phyloP scores from a whole-genome alignment of 23 red algal species.

The Pyropia yezoensis region DNA sequence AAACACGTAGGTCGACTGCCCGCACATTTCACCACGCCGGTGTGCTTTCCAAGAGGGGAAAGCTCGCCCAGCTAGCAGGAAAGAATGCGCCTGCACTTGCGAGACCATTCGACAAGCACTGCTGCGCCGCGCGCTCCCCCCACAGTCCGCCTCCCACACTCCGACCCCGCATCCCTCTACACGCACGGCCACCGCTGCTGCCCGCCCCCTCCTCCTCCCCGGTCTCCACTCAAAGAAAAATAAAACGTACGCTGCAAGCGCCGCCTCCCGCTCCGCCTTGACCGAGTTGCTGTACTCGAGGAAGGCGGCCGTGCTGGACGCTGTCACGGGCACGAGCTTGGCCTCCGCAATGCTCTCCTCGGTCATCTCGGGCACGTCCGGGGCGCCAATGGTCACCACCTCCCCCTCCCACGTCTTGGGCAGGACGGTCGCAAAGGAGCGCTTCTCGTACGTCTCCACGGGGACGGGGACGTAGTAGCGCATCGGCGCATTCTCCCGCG shows the following conservation, averaged over 20 bases:
- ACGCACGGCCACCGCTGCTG: too few species aligned
- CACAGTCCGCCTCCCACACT: too few species aligned
- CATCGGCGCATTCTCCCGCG: slow-evolving; percentile 39
- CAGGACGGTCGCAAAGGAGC: slow-evolving; percentile 47
- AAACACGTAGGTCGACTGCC: too few species aligned
- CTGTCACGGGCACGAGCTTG: slow-evolving; percentile 18
- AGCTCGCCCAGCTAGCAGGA: too few species aligned
- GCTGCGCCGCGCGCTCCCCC: too few species aligned
- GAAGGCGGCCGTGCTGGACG: slow-evolving; percentile 31
- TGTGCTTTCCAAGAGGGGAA: too few species aligned
- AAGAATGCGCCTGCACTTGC: too few species aligned
- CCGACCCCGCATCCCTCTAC: too few species aligned
- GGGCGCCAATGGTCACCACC: slow-evolving; percentile 15
- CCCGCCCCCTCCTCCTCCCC: too few species aligned
- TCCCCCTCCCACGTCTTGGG: slow-evolving; percentile 60
- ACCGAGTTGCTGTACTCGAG: slow-evolving; percentile 37
- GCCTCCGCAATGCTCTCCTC: slow-evolving; percentile 8
- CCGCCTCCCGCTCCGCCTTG: slow-evolving; percentile 35
- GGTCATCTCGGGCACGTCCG: slow-evolving; percentile 16
- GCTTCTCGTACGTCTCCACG: slow-evolving; percentile 46
- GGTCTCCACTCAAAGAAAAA: too few species aligned
- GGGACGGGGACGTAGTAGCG: slow-evolving; percentile 41
- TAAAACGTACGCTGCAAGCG: slow-evolving; percentile 1
- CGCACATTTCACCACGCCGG: too few species aligned
- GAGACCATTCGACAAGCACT: too few species aligned